Base-by-base conservation (phyloP, 2,329 filamentous ascomycete species). In the Ustilaginoidea virens region DNA sequence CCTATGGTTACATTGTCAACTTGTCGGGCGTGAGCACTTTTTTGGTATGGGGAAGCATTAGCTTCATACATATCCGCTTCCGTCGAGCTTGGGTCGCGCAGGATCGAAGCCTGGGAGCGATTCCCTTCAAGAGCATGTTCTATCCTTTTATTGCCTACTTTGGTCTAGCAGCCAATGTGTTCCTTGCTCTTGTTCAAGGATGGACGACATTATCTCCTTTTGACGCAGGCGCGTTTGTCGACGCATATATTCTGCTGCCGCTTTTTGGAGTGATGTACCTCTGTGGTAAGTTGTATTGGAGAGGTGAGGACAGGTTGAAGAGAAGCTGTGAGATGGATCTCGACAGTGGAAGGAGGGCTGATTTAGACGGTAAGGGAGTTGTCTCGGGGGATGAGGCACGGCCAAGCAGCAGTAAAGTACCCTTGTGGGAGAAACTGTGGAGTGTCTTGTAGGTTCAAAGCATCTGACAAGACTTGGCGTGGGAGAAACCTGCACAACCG, bases 21-120 rank as follows among this genome's bases (percentile, higher is more conserved):
- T 56, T 80, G 1, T 70, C 63, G 5, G 77, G 76, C 4, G 74
- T 80, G 2, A 74, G 72, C 21, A 79, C 75, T 0, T 81, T 81
- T 43, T 47, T 81, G 2, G 76, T 80, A 23, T 82, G 77, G 77
- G 76, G 61, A 2, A 63, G 63, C 21, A 82, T 82, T 40, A 73
- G 65, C 16, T 67, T 79, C 40, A 78, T 70, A 4, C 77, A 82
- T 42, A 73, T 82, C 35, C 72, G 75, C 15, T 81, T 83, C 49
- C 72, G 77, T 19, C 48, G 60, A 7, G 76, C 74, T 0, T 76
- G 72, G 72, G 43, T 49, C 7, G 52, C 48, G 0, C 73, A 79
- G 44, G 70, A 71, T 1, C 60, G 74, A 32, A 53, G 48, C 17
- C 47, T 63, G 15, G 54, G 57, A 11, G 62, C 66, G 27, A 51